Evolutionary conservation across 768 basidiomycete species (phyloP).

Genomic region (Leccinum obscurum): DNA sequence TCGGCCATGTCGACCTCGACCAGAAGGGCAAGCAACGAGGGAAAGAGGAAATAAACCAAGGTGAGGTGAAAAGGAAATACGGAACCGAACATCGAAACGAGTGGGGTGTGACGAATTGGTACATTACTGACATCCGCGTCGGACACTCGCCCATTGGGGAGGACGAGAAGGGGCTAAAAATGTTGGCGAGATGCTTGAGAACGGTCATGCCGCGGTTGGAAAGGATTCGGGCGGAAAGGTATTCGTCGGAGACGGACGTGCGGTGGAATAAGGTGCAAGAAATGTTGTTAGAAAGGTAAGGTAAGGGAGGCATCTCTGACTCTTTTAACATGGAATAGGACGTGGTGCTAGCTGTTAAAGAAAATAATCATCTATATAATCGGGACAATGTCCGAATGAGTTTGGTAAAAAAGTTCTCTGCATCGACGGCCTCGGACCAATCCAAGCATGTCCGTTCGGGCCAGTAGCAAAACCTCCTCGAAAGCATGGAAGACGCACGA

Average conservation of each 20-base stretch:
- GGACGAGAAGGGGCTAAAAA: conserved; percentile 3
- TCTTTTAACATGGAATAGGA: too few species aligned
- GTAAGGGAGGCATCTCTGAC: background rate
- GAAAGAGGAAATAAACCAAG: background rate
- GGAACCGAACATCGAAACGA: background rate
- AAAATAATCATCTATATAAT: too few species aligned
- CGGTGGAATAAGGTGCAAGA: conserved; percentile 17
- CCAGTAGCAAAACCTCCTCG: too few species aligned
- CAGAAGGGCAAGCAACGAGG: background rate
- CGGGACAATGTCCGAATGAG: too few species aligned
- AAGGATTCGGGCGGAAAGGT: conserved; percentile 15
- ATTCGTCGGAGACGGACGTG: conserved; percentile 12
- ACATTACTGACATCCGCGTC: conserved; percentile 18
- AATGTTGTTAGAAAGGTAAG: conserved; percentile 9
- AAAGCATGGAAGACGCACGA: too few species aligned
- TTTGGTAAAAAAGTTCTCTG: too few species aligned
- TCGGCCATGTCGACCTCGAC: background rate
- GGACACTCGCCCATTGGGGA: conserved; percentile 27
- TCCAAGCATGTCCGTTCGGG: too few species aligned
- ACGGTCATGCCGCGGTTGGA: conserved; percentile 27
- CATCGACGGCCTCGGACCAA: too few species aligned
- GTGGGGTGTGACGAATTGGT: conserved; percentile 22
- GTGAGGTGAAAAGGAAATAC: background rate
- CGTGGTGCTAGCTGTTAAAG: too few species aligned
- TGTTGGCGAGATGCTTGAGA: conserved; percentile 18